phyloP scores from a whole-genome alignment of 2,329 filamentous ascomycete genomes.

The Neopestalotiopsis sp. region DNA sequence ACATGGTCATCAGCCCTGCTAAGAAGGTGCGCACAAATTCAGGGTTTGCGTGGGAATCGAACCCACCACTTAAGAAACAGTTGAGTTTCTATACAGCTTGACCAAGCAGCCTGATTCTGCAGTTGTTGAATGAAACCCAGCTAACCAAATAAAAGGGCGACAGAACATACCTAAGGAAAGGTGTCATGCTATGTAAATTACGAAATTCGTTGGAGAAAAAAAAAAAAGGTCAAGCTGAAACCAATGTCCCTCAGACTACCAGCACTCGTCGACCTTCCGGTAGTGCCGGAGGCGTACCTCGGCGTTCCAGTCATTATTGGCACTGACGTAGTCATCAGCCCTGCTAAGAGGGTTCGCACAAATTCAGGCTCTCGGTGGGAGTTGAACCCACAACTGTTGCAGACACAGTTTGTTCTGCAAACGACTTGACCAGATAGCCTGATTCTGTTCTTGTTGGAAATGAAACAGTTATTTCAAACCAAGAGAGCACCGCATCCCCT shows the following conservation, averaged over 20 bases:
- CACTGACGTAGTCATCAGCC: background rate
- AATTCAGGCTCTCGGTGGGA: background rate
- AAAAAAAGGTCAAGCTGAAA: too few relatives aligned
- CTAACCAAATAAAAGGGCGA: too few relatives aligned
- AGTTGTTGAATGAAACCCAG: background rate
- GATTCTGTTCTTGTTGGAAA: background rate
- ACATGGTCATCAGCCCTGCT: background rate
- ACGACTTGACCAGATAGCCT: constrained; percentile 3
- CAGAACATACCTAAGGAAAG: too few relatives aligned
- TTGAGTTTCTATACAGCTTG: background rate
- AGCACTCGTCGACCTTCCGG: background rate
- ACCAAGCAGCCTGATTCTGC: too few relatives aligned
- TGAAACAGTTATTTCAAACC: background rate
- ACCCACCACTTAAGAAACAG: background rate
- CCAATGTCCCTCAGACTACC: background rate
- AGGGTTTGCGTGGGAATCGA: background rate
- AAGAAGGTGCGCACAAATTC: background rate
- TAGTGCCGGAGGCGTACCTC: background rate
- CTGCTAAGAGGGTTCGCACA: background rate
- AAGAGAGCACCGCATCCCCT: background rate
- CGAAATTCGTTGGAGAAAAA: too few relatives aligned
- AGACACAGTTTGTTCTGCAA: background rate
- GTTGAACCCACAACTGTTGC: background rate
- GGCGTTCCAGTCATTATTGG: background rate
- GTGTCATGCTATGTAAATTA: too few relatives aligned